phyloP scores from a whole-genome alignment of 768 basidiomycete genomes.

The Termitomyces sp. region DNA sequence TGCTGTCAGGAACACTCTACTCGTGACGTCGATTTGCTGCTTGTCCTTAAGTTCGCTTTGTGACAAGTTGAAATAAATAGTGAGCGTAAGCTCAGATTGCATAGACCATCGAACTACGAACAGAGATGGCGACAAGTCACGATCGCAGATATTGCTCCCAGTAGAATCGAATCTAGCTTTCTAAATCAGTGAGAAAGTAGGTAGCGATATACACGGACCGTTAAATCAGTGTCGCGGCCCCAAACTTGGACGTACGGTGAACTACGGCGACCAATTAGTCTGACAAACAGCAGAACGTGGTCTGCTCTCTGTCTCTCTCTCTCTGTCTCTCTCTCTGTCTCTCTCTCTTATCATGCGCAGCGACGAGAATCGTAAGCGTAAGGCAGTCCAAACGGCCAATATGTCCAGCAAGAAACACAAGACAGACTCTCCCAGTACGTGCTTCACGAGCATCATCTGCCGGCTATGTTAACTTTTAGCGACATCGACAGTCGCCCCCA shows the following conservation, averaged over 20 bases:
- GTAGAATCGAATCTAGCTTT: too few relatives aligned
- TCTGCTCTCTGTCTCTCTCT: background rate
- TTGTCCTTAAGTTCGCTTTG: too few relatives aligned
- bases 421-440: background rate
- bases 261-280: background rate
- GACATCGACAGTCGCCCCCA: background rate
- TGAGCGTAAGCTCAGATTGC: too few relatives aligned
- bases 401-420: background rate
- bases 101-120: too few relatives aligned
- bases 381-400: background rate
- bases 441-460: background rate
- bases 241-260: background rate
- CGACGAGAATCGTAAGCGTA: background rate
- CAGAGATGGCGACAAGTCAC: too few relatives aligned
- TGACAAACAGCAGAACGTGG: background rate
- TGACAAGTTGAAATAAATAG: too few relatives aligned
- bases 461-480: background rate
- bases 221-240: background rate
- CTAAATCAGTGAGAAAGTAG: too few relatives aligned
- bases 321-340: too few relatives aligned
- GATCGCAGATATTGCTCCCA: too few relatives aligned
- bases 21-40: too few relatives aligned
- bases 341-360: background rate
- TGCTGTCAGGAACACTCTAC: too few relatives aligned
- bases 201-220: too few relatives aligned